A percentile compares a stretch with the other conserved stretches of the same genome.
Evolutionary conservation across 805 yeast species (phyloP).

Genomic region (Lipomyces japonicus): DNA sequence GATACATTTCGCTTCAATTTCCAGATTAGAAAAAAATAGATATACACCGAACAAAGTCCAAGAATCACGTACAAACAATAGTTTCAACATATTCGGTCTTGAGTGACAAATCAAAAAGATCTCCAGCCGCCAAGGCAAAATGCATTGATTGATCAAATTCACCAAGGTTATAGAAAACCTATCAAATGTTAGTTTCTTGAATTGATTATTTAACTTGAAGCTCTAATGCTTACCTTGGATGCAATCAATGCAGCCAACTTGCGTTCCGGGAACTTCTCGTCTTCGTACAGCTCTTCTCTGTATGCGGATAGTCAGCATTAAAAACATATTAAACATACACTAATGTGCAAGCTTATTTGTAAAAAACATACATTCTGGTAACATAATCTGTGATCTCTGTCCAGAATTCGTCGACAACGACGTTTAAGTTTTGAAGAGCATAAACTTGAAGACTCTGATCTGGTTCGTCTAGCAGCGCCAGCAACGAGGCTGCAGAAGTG

Average conservation of each 20-base stretch:
- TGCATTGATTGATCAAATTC: slow-evolving; percentile 88
- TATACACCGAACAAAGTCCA: not conserved
- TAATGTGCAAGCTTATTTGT: not conserved
- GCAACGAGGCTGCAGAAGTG: slow-evolving; percentile 85
- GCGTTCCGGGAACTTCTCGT: slow-evolving; percentile 68
- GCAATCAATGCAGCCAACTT: slow-evolving; percentile 86
- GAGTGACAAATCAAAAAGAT: slow-evolving; percentile 69
- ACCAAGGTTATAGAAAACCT: slow-evolving; percentile 76
- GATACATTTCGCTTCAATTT: slow-evolving; percentile 63
- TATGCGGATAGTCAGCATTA: not conserved
- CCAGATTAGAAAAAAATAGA: not conserved
- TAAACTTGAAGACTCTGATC: slow-evolving; percentile 74
- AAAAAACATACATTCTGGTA: slow-evolving; percentile 53
- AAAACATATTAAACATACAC: not conserved
- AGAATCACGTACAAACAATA: slow-evolving; percentile 55
- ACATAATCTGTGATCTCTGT: slow-evolving; percentile 92
- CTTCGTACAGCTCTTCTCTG: slow-evolving; percentile 83
- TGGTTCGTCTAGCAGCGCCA: slow-evolving; percentile 82
- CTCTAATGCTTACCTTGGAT: slow-evolving; percentile 58
- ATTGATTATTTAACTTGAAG: not conserved
- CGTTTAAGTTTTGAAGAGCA: slow-evolving; percentile 78
- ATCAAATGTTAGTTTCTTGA: not conserved
- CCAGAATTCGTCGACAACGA: slow-evolving; percentile 88
- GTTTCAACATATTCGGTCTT: slow-evolving; percentile 87
- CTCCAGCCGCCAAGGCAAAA: slow-evolving; percentile 81